A percentile compares a stretch with the other conserved stretches of the same genome.
Conservation (phyloP, 352 stramenopile species). For the Pythium inflatum region DNA sequence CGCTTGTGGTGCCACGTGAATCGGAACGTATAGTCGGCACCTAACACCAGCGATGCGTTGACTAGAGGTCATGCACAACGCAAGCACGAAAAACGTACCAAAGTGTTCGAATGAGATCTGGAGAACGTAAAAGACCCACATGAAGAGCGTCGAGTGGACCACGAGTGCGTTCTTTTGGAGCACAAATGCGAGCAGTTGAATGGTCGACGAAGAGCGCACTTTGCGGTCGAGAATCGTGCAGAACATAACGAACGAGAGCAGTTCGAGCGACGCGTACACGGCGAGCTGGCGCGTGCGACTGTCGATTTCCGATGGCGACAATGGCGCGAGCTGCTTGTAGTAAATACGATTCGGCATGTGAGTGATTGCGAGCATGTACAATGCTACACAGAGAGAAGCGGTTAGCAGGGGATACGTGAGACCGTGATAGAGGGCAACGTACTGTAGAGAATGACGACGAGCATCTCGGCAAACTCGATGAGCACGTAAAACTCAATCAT, state of each 20-base stretch:
- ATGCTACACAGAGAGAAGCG: background rate
- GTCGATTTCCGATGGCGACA: conserved; percentile 28
- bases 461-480: conserved; percentile 21
- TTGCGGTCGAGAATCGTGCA: background rate
- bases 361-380: conserved; percentile 28
- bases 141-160: background rate
- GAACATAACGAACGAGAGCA: conserved; percentile 9
- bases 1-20: conserved; percentile 14
- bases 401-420: background rate
- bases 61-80: background rate
- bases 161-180: background rate
- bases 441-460: background rate
- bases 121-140: conserved; percentile 11
- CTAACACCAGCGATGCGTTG: background rate
- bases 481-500: conserved; percentile 38
- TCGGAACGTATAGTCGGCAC: conserved; percentile 10
- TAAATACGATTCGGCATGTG: conserved; percentile 36
- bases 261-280: background rate
- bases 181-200: conserved; percentile 16
- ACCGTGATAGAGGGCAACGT: background rate
- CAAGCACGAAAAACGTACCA: background rate
- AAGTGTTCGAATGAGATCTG: conserved; percentile 9
- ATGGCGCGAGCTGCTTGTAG: conserved; percentile 33
- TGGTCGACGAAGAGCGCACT: background rate
- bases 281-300: background rate